Conservation (phyloP, 1,139 yeast genomes). For the Kurtzmaniella natalensis region DNA sequence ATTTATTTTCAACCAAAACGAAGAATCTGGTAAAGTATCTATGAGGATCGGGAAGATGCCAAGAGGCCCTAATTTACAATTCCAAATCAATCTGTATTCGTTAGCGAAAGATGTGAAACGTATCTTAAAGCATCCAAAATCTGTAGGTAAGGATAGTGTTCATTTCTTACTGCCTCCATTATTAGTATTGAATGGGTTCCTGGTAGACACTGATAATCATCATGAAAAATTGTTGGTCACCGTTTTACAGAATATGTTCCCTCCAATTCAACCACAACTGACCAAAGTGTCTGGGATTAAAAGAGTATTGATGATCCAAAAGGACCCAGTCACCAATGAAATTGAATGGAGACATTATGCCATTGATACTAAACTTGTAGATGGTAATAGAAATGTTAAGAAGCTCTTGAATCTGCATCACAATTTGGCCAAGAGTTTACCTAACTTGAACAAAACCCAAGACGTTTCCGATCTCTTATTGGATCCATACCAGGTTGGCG, state of each 20-base stretch:
- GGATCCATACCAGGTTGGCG: conserved; percentile 78
- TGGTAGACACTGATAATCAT: conserved; percentile 47
- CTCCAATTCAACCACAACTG: conserved; percentile 81
- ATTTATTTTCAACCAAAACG: conserved; percentile 80
- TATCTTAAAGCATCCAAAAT: conserved; percentile 66
- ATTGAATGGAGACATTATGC: conserved; percentile 89
- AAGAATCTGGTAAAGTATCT: conserved; percentile 72
- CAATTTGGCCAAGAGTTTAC: conserved; percentile 61
- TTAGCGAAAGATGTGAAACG: conserved; percentile 77
- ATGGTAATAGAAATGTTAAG: conserved; percentile 75
- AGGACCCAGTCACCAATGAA: conserved; percentile 61
- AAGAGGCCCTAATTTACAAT: conserved; percentile 89
- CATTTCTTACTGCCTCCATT: conserved; percentile 81
- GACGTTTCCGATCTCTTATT: conserved; percentile 83
- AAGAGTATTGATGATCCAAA: conserved; percentile 81
- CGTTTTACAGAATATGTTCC: conserved; percentile 92
- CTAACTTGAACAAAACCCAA: conserved; percentile 61
- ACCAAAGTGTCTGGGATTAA: conserved; percentile 72
- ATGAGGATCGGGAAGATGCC: conserved; percentile 85
- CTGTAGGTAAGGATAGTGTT: conserved; percentile 55
- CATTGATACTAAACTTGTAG: conserved; percentile 83
- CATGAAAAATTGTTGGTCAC: conserved; percentile 84
- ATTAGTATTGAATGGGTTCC: conserved; percentile 85
- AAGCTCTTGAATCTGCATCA: conserved; percentile 66
- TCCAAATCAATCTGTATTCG: conserved; percentile 72